Conservation (phyloP, 2,329 filamentous ascomycete genomes). For the Zasmidium cellare region DNA sequence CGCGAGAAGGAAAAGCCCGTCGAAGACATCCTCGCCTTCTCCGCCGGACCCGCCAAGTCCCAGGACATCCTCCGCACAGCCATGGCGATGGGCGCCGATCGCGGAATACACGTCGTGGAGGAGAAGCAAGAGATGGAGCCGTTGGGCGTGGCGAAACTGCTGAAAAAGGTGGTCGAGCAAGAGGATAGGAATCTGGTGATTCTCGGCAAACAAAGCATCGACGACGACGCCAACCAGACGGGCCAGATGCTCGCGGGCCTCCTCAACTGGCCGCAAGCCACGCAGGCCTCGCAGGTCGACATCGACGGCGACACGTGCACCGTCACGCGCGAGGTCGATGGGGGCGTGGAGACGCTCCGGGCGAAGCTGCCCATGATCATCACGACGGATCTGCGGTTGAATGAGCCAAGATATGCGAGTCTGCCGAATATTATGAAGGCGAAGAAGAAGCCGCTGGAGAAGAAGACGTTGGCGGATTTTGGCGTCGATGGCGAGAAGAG, state of each 20-base stretch:
- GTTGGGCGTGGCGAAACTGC: slow-evolving; percentile 84
- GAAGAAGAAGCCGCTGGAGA: slow-evolving; percentile 98
- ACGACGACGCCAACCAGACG: slow-evolving; percentile 93
- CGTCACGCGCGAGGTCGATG: slow-evolving; percentile 91
- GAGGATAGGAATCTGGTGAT: slow-evolving; percentile 91
- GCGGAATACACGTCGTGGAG: slow-evolving; percentile 73
- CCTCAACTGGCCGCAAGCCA: slow-evolving; percentile 90
- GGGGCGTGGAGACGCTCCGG: slow-evolving; percentile 85
- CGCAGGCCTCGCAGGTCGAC: slow-evolving; percentile 82
- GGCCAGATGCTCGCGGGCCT: slow-evolving; percentile 96
- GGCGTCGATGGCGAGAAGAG: slow-evolving; percentile 72
- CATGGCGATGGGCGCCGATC: slow-evolving; percentile 98
- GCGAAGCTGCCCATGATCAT: slow-evolving; percentile 88
- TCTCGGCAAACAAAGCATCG: slow-evolving; percentile 96
- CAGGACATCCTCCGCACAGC: slow-evolving; percentile 89
- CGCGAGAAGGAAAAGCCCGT: slow-evolving; percentile 73
- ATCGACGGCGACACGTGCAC: slow-evolving; percentile 70
- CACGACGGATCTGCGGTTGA: slow-evolving; percentile 90
- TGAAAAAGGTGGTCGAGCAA: slow-evolving; percentile 74
- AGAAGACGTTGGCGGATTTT: slow-evolving; percentile 82
- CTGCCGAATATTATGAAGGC: slow-evolving; percentile 99
- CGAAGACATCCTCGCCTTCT: slow-evolving; percentile 87
- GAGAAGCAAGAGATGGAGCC: slow-evolving; percentile 81
- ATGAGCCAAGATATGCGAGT: slow-evolving; percentile 92
- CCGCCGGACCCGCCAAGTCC: slow-evolving; percentile 83